These are phyloP conservation scores for Penicillium longicatenatum DNA, from an alignment of 495 filamentous ascomycete genomes.

Conservation along the genomic window DNA sequence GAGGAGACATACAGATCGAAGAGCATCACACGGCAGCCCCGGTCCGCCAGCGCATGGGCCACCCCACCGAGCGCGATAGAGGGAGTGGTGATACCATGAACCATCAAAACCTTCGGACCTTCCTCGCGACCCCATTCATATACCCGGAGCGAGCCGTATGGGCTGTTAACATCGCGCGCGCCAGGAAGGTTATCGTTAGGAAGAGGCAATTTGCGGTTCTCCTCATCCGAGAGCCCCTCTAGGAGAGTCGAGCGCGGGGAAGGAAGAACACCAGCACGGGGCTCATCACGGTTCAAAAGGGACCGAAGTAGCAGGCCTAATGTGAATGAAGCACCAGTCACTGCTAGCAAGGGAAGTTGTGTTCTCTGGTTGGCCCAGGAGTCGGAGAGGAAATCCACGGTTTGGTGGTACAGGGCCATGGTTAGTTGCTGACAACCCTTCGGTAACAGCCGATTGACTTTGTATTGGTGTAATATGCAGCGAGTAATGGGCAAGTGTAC, in stretches of 20 bases:
- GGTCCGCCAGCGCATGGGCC: conserved; percentile 67
- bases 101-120: conserved; percentile 75
- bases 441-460: neutral
- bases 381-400: conserved; percentile 41
- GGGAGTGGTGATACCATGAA: conserved; percentile 88
- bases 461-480: neutral
- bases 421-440: conserved; percentile 13
- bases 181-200: conserved; percentile 76
- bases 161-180: conserved; percentile 68
- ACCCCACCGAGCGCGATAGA: conserved; percentile 69
- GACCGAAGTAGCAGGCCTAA: conserved; percentile 44
- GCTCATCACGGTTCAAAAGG: conserved; percentile 24
- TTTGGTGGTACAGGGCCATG: conserved; percentile 44
- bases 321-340: conserved; percentile 44
- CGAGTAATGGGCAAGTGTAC: neutral
- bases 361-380: conserved; percentile 40
- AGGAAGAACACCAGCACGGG: conserved; percentile 30
- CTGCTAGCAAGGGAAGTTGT: conserved; percentile 44
- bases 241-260: conserved; percentile 52
- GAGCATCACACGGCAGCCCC: conserved; percentile 80
- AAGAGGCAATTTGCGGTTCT: conserved; percentile 61
- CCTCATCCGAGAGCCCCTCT: conserved; percentile 44
- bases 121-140: conserved; percentile 90
- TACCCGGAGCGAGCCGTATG: conserved; percentile 78
- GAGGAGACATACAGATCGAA: conserved; percentile 57